Conservation (phyloP, 257 asterid genomes). For the Solanum lignicaule region DNA sequence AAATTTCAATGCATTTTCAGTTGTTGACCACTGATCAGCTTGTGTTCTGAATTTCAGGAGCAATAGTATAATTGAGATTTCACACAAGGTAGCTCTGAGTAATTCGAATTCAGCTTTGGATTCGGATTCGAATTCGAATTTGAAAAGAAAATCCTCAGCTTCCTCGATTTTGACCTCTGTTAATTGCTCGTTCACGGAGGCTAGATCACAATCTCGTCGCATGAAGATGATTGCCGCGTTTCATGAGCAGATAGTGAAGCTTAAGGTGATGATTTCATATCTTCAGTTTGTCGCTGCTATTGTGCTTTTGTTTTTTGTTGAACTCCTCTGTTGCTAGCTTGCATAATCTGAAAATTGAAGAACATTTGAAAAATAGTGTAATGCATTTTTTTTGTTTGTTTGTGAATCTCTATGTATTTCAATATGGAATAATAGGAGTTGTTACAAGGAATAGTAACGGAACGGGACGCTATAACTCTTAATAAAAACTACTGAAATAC, state of each 20-base stretch:
- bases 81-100: background rate
- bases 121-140: background rate
- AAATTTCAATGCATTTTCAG: background rate
- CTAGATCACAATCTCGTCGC: background rate
- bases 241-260: background rate
- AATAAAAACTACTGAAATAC: background rate
- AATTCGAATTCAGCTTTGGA: background rate
- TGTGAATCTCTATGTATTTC: background rate
- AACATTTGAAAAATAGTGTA: background rate
- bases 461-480: background rate
- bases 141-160: background rate
- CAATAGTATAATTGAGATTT: background rate
- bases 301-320: background rate
- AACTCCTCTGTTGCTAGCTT: background rate
- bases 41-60: background rate
- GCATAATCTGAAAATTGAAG: background rate
- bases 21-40: background rate
- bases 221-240: background rate
- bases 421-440: background rate
- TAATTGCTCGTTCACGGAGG: background rate
- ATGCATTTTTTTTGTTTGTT: background rate
- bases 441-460: background rate
- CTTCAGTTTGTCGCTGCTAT: background rate
- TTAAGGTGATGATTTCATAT: background rate
- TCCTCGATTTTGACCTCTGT: background rate